Evolutionary conservation across 139 green algal species (phyloP), one percentile per base, ranked within the genome.

Genomic region (Asterochloris erici): DNA sequence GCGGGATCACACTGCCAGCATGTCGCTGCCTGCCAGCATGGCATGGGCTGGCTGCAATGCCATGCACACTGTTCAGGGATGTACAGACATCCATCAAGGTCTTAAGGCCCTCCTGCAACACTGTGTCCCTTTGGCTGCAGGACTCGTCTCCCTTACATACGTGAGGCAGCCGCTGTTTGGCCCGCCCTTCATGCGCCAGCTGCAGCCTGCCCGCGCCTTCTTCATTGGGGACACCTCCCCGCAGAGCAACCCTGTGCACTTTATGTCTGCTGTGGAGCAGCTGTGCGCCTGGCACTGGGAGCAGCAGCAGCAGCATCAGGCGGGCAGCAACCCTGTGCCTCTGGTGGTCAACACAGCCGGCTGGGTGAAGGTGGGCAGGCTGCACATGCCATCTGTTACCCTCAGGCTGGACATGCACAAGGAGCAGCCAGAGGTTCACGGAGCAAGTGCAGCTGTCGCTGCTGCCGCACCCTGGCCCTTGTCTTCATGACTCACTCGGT

Each of bases 291-390:
- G 86, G 83, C 92, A 91, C 84, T 76, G 79, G 47, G 73, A 63
- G 12, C 70, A 83, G 26, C 77, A 61, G 19, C 47, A 11, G 13
- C 24, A 73, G 75, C 68, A 79, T 54, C 28, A 23, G 24, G 73
- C 80, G 14, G 24, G 38, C 11, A 86, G 68, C 81, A 61, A 11
- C 28, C 29, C 29, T 68, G 85, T 85, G 24, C 92, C 94, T 0
- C 78, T 98, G 60, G 88, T 98, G 15, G 81, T 97, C 79, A 98
- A 98, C 83, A 96, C 91, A 11, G 90, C 92, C 77, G 95, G 95
- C 79, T 98, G 95, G 94, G 85, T 97, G 61, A 93, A 93, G 83
- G 86, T 88, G 54, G 13, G 29, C 29, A 27, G 14, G 11, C 27
- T 17, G 23, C 29, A 12, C 47, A 21, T 68, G 54, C 29, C 14